Base-by-base conservation (phyloP, 768 basidiomycete genomes). In the Auriscalpium microsporum region DNA sequence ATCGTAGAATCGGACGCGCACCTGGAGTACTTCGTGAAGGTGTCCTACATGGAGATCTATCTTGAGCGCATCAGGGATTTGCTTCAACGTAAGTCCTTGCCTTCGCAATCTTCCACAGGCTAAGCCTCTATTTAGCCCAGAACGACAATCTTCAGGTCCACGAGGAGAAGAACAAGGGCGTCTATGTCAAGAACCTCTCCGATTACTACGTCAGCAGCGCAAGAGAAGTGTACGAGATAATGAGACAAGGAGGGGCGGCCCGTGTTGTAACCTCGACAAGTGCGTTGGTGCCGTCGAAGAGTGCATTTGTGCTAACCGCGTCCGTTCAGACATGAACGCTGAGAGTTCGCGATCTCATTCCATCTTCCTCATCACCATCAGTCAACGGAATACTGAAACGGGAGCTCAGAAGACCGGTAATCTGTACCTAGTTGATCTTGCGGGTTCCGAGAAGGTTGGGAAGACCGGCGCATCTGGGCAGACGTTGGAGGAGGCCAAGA, bases 11-110 rank as follows among this genome's bases (percentile, higher is more conserved):
- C 94, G 54, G 95, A 97, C 62, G 81, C 90, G 37, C 91, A 92
- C 69, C 75, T 99, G 56, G 96, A 99, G 71, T 99, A 99, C 70
- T 84, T 97, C 61, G 96, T 99, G 69, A 99, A 99, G 73, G 96
- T 97, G 51, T 96, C 93, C 37, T 99, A 98, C 71, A 97, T 99
- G 95, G 96, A 99, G 74, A 98, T 99, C 57, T 99, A 99, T 71
- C 79, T 98, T 58, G 96, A 99, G 72, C 83, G 87, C 59, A 92
- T 99, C 62, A 81, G 94, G 52, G 96, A 99, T 78, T 73, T 99
- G 54, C 79, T 99, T 53, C 87, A 93, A 57, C 96, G 95, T 98
- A 71, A 67, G 95, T 81, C 11, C 48, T 37, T 21, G 28, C 40
- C n/a, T n/a, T 13, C 34, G 7, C 38, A 17, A 21, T 40, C 13